Conservation (phyloP, 2,329 filamentous ascomycete species). For the Diaporthe amygdali region DNA sequence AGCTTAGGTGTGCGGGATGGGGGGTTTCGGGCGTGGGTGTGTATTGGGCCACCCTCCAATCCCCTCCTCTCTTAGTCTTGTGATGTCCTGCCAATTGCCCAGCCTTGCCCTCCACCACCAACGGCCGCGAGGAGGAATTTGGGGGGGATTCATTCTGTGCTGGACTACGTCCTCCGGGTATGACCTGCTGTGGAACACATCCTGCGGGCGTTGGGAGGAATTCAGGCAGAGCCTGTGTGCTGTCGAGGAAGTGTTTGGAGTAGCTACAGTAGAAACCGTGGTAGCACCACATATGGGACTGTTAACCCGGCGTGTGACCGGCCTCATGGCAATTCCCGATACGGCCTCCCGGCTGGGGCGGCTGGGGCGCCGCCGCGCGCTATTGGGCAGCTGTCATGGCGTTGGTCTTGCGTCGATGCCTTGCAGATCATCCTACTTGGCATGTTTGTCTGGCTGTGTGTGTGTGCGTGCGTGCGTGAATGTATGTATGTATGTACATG, state of each 20-base stretch:
- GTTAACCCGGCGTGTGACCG: not conserved
- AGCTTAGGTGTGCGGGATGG: constrained; percentile 12
- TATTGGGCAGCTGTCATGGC: not conserved
- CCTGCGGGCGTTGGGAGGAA: not conserved
- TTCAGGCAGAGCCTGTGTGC: not conserved
- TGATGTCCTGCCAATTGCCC: not conserved
- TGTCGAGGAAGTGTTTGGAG: no score
- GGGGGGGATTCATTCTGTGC: not conserved
- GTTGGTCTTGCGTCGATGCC: not conserved
- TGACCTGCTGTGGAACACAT: not conserved
- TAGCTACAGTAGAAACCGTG: not conserved
- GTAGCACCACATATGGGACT: no score
- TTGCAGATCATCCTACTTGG: not conserved
- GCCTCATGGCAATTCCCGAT: constrained; percentile 6
- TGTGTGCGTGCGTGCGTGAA: not conserved
- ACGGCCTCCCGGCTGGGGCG: not conserved
- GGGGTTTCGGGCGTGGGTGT: constrained; percentile 5
- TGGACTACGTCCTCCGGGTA: not conserved
- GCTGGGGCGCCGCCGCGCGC: not conserved
- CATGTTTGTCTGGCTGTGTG: not conserved
- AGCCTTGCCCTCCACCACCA: not conserved
- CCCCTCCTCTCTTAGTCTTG: not conserved
- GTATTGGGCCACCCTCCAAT: not conserved
- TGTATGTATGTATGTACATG: not conserved
- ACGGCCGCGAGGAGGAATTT: not conserved